Evolutionary conservation across 768 basidiomycete genomes (phyloP).

Genomic region (Boletus sensibilis): DNA sequence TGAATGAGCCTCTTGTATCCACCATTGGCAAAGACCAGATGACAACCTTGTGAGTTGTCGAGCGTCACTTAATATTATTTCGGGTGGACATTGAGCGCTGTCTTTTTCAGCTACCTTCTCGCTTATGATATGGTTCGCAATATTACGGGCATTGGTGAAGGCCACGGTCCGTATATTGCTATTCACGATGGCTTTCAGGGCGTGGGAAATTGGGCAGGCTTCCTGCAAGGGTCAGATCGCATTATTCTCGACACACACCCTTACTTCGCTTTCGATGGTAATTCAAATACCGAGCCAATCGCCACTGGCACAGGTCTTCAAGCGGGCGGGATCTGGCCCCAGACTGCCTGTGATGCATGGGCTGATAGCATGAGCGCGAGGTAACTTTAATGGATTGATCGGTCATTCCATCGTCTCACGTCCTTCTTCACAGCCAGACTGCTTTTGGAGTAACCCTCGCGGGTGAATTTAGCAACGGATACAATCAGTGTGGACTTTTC

Average conservation of each 20-base stretch:
- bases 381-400: conserved; percentile 21
- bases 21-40: conserved; percentile 55
- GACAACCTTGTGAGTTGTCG: conserved; percentile 56
- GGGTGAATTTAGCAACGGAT: conserved; percentile 74
- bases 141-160: conserved; percentile 72
- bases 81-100: not conserved
- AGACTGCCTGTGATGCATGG: conserved; percentile 57
- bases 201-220: conserved; percentile 44
- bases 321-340: conserved; percentile 47
- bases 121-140: conserved; percentile 63
- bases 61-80: not conserved
- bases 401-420: not conserved
- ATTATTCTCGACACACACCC: conserved; percentile 64
- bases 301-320: conserved; percentile 32
- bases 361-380: conserved; percentile 50
- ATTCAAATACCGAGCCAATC: conserved; percentile 34
- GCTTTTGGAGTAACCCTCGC: conserved; percentile 69
- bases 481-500: conserved; percentile 63
- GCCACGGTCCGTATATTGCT: conserved; percentile 53
- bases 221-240: conserved; percentile 59
- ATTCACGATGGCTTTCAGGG: conserved; percentile 66
- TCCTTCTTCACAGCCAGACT: conserved; percentile 35
- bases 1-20: conserved; percentile 58
- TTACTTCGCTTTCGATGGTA: conserved; percentile 60
- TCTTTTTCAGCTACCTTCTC: conserved; percentile 48